Conservation (phyloP, 495 filamentous ascomycete genomes). For the Talaromyces adpressus region DNA sequence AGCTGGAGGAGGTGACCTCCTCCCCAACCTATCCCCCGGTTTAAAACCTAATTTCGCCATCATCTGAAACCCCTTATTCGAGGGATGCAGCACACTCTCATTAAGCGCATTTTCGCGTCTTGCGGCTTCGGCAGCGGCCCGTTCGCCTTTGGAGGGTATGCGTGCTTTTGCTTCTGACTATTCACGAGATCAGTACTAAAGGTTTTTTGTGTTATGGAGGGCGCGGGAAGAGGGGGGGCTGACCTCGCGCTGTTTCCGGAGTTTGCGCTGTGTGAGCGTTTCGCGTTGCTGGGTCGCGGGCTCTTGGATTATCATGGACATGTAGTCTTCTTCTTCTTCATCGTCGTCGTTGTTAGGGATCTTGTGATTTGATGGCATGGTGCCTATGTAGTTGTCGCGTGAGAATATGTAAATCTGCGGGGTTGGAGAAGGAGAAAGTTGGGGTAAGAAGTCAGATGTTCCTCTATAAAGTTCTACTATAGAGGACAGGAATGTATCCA, state of each 20-base stretch:
- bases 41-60: constrained; percentile 95
- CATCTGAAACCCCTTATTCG: constrained; percentile 81
- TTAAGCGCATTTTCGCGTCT: constrained; percentile 69
- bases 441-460: not conserved
- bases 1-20: constrained; percentile 17
- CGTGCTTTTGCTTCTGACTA: constrained; percentile 39
- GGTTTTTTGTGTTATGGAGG: not conserved
- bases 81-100: constrained; percentile 57
- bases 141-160: constrained; percentile 71
- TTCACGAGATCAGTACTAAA: not conserved
- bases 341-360: constrained; percentile 11
- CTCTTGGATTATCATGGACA: constrained; percentile 56
- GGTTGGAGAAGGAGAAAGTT: not conserved
- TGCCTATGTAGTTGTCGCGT: not conserved
- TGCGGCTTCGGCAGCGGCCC: constrained; percentile 57
- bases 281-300: constrained; percentile 39
- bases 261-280: constrained; percentile 49
- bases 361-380: constrained; percentile 2
- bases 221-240: not conserved
- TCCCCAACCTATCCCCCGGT: constrained; percentile 63
- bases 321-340: constrained; percentile 57
- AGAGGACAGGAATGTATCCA: not conserved
- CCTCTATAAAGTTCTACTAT: too few species aligned
- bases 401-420: not conserved
- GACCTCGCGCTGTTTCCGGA: constrained; percentile 50